Percentiles rank a stretch among this genome's conserved stretches.
Conservation (phyloP, 2,329 filamentous ascomycete genomes). For the Colletotrichum tamarilloi region DNA sequence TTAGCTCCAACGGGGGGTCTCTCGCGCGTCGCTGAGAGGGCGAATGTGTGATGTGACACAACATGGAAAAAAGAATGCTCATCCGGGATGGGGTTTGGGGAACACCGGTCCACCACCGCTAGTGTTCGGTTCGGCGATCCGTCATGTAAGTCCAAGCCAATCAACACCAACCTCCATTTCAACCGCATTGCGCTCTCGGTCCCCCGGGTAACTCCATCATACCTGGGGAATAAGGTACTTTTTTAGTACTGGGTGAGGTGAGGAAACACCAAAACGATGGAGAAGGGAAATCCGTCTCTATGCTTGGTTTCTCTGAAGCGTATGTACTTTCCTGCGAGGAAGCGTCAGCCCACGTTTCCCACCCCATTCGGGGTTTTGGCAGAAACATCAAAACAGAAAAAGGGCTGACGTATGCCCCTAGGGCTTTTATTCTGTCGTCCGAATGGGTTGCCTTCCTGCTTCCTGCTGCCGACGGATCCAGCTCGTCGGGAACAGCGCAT, state of each 20-base stretch:
- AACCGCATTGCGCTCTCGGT: conserved; percentile 24
- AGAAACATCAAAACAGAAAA: neutral
- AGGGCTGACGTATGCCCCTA: neutral
- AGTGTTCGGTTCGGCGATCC: conserved; percentile 21
- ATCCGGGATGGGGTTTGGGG: conserved; percentile 33
- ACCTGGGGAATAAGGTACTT: neutral
- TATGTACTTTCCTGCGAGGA: neutral
- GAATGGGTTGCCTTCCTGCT: neutral
- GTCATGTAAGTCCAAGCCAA: conserved; percentile 11
- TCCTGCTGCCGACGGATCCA: neutral
- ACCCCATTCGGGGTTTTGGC: neutral
- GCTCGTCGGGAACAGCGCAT: neutral
- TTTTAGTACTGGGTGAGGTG: neutral
- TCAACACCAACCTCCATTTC: conserved; percentile 13
- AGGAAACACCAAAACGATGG: neutral
- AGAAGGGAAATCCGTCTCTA: neutral
- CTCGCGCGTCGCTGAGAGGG: no score
- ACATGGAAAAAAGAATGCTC: neutral
- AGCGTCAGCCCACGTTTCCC: neutral
- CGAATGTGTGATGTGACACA: neutral
- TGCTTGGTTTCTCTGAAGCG: neutral
- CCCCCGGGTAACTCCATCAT: conserved; percentile 10
- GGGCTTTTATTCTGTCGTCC: neutral
- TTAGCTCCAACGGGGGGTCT: neutral
- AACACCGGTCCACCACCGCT: conserved; percentile 29